Base-by-base conservation (phyloP, 2,329 filamentous ascomycete species). In the Ophiostoma piceae region DNA sequence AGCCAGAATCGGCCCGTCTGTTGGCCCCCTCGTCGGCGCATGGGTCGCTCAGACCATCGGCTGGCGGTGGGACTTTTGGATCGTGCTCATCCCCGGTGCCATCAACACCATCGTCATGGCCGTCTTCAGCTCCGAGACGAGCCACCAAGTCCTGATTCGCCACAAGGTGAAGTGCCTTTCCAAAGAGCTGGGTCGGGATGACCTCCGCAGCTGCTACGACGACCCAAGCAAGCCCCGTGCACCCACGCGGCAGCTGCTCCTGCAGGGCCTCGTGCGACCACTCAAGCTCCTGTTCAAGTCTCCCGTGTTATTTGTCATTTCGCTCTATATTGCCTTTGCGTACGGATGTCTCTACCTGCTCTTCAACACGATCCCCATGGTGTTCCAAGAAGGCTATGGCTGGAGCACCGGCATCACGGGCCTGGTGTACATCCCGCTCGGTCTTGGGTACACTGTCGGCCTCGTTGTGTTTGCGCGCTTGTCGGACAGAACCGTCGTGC, bases 341-440 rank as follows among this genome's bases (percentile, higher is more conserved):
- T 85, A 85, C 73, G 83, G 83, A 65, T 81, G 81, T 66, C 79
- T 85, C 26, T 85, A 85, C 74, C 78, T 86, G 11, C 81, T 85
- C 74, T 85, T 84, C 77, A 85, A 83, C 72, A 84, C 83, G 22
- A 82, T 85, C 72, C 80, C 84, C n/a, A 77, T 80, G 8, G 81
- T 84, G 35, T 85, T 85, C 72, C 76, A 80, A 71, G 75, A 77
- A 43, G 78, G 77, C 14, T 86, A 86, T 72, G 79, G 79, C 72
- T 85, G 82, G 78, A 77, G 76, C 64, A 76, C 80, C 16, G 81
- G 82, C 69, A 74, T 80, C 70, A 81, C 82, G 0, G 84, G 84
- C 0, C 77, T 86, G 3, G 79, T 83, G 9, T 86, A 85, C 75
- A 76, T 86, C 32, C 77, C 80, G 4, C 74, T 85, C 1, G 81